A percentile compares a stretch with the other conserved stretches of the same genome.
These are phyloP conservation scores for Phyllosticta paracitricarpa DNA, from an alignment of 2,329 filamentous ascomycete species.

Conservation along the genomic window DNA sequence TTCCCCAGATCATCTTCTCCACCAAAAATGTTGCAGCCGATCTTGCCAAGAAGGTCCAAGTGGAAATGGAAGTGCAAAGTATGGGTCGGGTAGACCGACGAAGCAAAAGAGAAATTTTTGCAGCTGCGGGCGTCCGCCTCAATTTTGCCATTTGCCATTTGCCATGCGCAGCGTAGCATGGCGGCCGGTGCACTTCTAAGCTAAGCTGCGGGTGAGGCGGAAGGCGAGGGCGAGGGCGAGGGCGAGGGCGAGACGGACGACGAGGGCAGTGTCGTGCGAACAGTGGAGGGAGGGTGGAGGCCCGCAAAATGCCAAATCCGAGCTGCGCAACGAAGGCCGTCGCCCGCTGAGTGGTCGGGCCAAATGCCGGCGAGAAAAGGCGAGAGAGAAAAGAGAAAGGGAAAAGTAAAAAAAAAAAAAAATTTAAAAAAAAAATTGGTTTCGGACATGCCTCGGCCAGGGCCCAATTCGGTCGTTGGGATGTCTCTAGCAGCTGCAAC, in stretches of 20 bases:
- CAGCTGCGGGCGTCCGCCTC: background rate
- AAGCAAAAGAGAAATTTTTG: background rate
- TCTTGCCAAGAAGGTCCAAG: background rate
- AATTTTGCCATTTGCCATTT: background rate
- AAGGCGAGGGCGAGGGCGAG: background rate
- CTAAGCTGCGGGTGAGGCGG: background rate
- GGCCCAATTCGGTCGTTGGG: background rate
- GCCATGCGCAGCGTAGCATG: background rate
- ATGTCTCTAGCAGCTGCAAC: background rate
- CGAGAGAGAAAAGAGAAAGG: too few species aligned
- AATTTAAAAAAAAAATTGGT: background rate
- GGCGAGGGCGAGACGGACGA: background rate
- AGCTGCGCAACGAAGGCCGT: conserved; percentile 5
- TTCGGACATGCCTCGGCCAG: conserved; percentile 5
- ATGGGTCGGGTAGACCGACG: conserved; percentile 2
- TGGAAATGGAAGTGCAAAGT: background rate
- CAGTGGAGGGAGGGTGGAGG: conserved; percentile 1
- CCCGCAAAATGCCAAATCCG: background rate
- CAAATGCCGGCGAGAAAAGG: conserved; percentile 1
- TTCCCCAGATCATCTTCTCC: conserved; percentile 8
- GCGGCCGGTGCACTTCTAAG: background rate
- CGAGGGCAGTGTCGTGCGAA: background rate
- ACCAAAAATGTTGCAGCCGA: background rate
- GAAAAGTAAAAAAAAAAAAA: background rate
- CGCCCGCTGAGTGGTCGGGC: conserved; percentile 1